These are phyloP conservation scores for Quercus phellos DNA, from an alignment of 331 rosid genomes.

Conservation along the genomic window DNA sequence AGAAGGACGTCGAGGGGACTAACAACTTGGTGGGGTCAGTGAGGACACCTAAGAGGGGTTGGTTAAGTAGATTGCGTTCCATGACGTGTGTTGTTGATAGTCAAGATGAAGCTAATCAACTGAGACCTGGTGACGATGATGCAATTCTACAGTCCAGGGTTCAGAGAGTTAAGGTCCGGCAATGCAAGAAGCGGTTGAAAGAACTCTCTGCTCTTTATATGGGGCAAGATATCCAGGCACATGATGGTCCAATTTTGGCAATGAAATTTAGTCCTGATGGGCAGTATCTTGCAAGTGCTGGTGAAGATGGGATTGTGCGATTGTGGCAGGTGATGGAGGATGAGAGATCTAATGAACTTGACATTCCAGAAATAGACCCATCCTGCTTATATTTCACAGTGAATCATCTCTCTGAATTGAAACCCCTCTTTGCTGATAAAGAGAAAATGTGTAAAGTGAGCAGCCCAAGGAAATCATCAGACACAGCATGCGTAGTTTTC, in stretches of 20 bases:
- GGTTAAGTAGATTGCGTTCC: constrained; percentile 65
- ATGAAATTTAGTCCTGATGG: constrained; percentile 98
- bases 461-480: constrained; percentile 59
- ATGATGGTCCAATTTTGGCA: constrained; percentile 73
- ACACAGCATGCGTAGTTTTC: constrained; percentile 79
- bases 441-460: constrained; percentile 52
- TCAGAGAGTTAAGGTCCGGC: constrained; percentile 75
- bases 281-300: constrained; percentile 85
- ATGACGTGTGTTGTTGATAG: constrained; percentile 56
- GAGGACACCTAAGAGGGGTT: constrained; percentile 43
- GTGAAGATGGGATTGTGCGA: constrained; percentile 80
- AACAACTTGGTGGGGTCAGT: not conserved
- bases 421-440: constrained; percentile 62
- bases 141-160: constrained; percentile 38
- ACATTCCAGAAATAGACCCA: constrained; percentile 79
- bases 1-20: constrained; percentile 23
- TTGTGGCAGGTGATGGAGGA: constrained; percentile 90
- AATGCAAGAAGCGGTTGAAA: constrained; percentile 52
- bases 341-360: constrained; percentile 69
- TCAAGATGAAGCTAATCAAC: constrained; percentile 30
- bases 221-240: constrained; percentile 94
- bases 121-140: constrained; percentile 13
- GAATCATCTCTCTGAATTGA: constrained; percentile 68
- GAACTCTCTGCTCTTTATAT: constrained; percentile 84
- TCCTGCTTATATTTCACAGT: constrained; percentile 85